Base-by-base conservation (phyloP, 148 eudicot species). In the Mesembryanthemum crystallinum region DNA sequence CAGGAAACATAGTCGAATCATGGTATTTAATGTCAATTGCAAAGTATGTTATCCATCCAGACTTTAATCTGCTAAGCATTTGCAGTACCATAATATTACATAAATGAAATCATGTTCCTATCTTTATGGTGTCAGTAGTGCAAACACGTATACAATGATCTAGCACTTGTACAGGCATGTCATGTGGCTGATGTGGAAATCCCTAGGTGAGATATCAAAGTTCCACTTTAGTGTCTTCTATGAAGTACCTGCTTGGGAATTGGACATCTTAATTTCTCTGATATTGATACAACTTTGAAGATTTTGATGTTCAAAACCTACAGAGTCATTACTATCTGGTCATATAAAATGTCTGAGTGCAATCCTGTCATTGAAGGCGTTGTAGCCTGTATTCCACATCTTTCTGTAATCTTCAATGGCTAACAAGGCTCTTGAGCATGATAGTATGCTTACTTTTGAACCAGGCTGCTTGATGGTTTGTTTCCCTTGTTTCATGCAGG, bases 401-500 rank as follows among this genome's bases (percentile, higher is more conserved):
- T 8, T 45, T 45, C 11, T 45, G 8, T 45, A 45, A 8, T 45
- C 49, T 13, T 12, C 43, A 39, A 9, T 39, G 14, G 49, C 49
- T 45, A 12, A 45, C 49, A 45, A 45, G 57, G n/a, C n/a, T 3
- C 57, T 18, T 52, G 57, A 52, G 57, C 17, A 18, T 35, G 6
- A 8, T 28, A 18, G 9, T 14, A n/a, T 37, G 58, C 28, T 30
- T n/a, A 27, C 78, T 68, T 42, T 61, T 49, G 37, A 47, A 52
- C 29, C 20, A 58, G 14, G 49, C 58, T 45, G 27, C 39, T 67
- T 69, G n/a, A 73, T 69, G 1, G 14, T 75, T 67, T 63, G 15
- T 24, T 49, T 25, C 58, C 39, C 30, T 75, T 71, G 42, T 51
- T 82, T 71, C 65, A 67, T 39, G 47, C 89, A 94, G 96, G 95